Evolutionary conservation across 2,329 filamentous ascomycete species (phyloP), one percentile per base, ranked within the genome.

Genomic region (Clarireedia sp.): DNA sequence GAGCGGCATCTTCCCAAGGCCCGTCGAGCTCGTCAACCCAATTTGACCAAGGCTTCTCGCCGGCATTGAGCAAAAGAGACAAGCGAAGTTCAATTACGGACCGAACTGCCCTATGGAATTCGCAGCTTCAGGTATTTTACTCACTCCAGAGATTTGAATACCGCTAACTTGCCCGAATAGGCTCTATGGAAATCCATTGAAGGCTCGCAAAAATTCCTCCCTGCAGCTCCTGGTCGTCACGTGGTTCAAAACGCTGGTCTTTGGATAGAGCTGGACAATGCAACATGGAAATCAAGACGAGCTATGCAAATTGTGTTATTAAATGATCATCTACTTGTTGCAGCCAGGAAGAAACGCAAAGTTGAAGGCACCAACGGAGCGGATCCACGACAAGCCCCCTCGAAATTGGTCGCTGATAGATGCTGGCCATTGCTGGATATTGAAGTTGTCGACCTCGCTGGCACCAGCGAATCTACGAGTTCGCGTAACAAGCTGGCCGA

Each of bases 111-210:
- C 74, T 86, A 51, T 86, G 83, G 83, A 85, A 83, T 66, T 79
- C 81, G 33, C 83, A 86, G 69, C 83, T 86, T 78, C 78, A 69
- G 60, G 65, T 66, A 61, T 16, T 26, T 8, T 12, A 33, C 38
- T 6, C 29, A 17, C 48, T 14, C 12, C 6, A 21, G 33, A 6
- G 41, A 38, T 16, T 19, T 45, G 4, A 41, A 3, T 36, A 38
- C 38, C 38, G 54, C 54, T 63, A 53, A 64, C 24, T 24, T 44
- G 17, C 10, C 9, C 23, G 33, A 3, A 1, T 36, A 95, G 71
- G 86, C 90, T 23, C 75, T 99, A 46, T 99, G 94, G 83, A 97
- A 96, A 74, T 89, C 87, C 44, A 89, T 99, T n/a, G 94, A 97
- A 70, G 92, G 92, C 1, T 96, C 91, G 9, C 94, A 99, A 67